phyloP scores from a whole-genome alignment of 768 basidiomycete species.

The Obba rivulosa region DNA sequence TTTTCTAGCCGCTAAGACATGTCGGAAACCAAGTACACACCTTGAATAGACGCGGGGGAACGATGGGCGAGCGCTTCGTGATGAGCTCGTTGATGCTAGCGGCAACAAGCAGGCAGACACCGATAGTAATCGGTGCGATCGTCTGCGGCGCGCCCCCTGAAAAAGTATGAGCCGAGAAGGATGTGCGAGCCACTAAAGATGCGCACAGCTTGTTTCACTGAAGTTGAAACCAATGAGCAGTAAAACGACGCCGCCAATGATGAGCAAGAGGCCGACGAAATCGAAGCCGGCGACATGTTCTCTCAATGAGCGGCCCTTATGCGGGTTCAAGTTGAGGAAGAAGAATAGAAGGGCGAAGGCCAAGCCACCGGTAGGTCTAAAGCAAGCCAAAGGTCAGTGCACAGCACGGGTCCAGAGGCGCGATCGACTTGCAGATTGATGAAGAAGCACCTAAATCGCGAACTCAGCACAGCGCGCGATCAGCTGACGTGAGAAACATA shows the following conservation, averaged over 20 bases:
- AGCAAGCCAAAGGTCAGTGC: conserved; percentile 1
- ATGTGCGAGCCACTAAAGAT: not conserved
- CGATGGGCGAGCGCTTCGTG: conserved; percentile 62
- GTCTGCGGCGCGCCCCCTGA: conserved; percentile 57
- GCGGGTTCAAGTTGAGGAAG: conserved; percentile 79
- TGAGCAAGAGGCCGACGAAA: conserved; percentile 58
- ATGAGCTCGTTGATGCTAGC: conserved; percentile 53
- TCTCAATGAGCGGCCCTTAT: conserved; percentile 47
- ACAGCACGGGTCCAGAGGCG: not conserved
- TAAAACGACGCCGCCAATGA: conserved; percentile 62
- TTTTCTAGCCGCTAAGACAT: not conserved
- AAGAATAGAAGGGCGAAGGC: conserved; percentile 58
- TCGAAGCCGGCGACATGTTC: conserved; percentile 67
- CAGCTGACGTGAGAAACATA: conserved; percentile 14
- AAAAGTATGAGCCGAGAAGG: not conserved
- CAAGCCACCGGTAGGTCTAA: conserved; percentile 68
- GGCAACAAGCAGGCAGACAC: conserved; percentile 44
- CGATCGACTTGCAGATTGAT: conserved; percentile 54
- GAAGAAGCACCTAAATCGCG: conserved; percentile 56
- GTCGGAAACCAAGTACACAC: not conserved
- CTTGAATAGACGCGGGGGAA: conserved; percentile 73
- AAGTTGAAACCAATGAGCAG: conserved; percentile 70
- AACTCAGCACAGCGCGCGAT: not conserved
- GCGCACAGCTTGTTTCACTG: conserved; percentile 62
- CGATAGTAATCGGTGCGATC: conserved; percentile 58